Evolutionary conservation across 768 basidiomycete genomes (phyloP).

Genomic region (Kwoniella shandongensis): DNA sequence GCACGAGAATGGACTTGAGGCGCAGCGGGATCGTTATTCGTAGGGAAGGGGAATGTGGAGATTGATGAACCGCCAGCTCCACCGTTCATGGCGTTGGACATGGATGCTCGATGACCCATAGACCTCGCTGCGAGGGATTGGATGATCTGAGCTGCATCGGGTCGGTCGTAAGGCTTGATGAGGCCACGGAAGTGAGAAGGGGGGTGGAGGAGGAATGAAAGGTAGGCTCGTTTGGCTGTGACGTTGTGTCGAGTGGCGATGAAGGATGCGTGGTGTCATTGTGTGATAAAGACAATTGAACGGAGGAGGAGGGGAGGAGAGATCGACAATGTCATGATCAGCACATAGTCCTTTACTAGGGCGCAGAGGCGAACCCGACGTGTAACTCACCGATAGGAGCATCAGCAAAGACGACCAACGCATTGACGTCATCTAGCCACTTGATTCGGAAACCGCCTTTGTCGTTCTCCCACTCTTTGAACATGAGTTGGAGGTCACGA

Average conservation of each 20-base stretch:
- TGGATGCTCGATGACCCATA: constrained; percentile 46
- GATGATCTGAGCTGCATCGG: constrained; percentile 73
- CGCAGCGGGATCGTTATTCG: constrained; percentile 12
- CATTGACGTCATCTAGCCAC: constrained; percentile 95
- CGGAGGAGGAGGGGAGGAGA: too few relatives aligned
- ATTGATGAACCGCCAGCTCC: constrained; percentile 2
- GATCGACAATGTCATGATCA: too few relatives aligned
- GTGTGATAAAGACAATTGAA: not conserved
- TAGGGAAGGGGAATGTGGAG: constrained; percentile 17
- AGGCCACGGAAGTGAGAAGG: constrained; percentile 55
- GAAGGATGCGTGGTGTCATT: not conserved
- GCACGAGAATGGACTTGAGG: constrained; percentile 21
- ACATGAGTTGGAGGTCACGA: constrained; percentile 87
- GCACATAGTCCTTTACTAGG: not conserved
- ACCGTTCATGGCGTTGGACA: constrained; percentile 19
- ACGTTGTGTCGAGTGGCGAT: not conserved
- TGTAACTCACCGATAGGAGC: constrained; percentile 74
- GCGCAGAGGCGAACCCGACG: not conserved
- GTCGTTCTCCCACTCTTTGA: constrained; percentile 80
- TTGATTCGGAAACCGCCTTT: constrained; percentile 97
- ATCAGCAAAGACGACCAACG: constrained; percentile 91
- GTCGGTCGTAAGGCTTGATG: constrained; percentile 89
- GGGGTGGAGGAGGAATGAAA: constrained; percentile 79
- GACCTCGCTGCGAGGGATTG: constrained; percentile 52
- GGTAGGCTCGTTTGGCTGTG: constrained; percentile 91